phyloP scores from a whole-genome alignment of 1,284 basidiomycete species.

The Heterobasidion irregulare region DNA sequence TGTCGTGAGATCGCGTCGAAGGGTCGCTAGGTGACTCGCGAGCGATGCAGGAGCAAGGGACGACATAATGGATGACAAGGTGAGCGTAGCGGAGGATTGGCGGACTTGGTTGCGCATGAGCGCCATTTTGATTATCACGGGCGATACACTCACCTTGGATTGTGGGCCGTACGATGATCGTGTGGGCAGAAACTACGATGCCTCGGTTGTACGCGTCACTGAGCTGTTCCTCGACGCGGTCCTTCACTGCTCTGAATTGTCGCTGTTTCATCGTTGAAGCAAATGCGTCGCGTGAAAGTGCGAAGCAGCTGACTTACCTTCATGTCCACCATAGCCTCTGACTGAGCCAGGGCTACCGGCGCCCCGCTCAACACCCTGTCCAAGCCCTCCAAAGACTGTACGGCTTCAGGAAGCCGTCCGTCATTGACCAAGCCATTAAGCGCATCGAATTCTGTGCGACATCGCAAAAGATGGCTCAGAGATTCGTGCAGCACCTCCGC shows the following conservation, averaged over 20 bases:
- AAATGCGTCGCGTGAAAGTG: not conserved
- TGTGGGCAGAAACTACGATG: conserved; percentile 39
- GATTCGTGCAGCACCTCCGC: conserved; percentile 39
- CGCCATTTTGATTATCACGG: not conserved
- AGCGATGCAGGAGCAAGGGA: conserved; percentile 51
- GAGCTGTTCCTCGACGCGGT: conserved; percentile 63
- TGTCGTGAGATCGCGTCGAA: conserved; percentile 56
- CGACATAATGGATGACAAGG: conserved; percentile 46
- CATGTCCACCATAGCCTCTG: conserved; percentile 45
- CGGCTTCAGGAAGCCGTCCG: conserved; percentile 57
- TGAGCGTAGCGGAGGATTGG: conserved; percentile 40
- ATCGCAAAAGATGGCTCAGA: conserved; percentile 44
- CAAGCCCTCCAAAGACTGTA: conserved; percentile 31
- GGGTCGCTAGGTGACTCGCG: conserved; percentile 41
- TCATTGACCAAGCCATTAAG: conserved; percentile 28
- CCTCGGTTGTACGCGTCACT: conserved; percentile 57
- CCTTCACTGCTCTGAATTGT: conserved; percentile 43
- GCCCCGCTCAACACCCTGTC: conserved; percentile 36
- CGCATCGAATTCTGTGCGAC: conserved; percentile 38
- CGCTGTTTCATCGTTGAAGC: conserved; percentile 26
- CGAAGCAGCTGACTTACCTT: conserved; percentile 32
- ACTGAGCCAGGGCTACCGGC: conserved; percentile 42
- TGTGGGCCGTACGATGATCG: conserved; percentile 40
- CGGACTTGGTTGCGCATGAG: conserved; percentile 33
- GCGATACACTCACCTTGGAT: conserved; percentile 40